A percentile compares a stretch with the other conserved stretches of the same genome.
Evolutionary conservation across 2,329 filamentous ascomycete genomes (phyloP).

Genomic region (Aspergillus chevalieri): DNA sequence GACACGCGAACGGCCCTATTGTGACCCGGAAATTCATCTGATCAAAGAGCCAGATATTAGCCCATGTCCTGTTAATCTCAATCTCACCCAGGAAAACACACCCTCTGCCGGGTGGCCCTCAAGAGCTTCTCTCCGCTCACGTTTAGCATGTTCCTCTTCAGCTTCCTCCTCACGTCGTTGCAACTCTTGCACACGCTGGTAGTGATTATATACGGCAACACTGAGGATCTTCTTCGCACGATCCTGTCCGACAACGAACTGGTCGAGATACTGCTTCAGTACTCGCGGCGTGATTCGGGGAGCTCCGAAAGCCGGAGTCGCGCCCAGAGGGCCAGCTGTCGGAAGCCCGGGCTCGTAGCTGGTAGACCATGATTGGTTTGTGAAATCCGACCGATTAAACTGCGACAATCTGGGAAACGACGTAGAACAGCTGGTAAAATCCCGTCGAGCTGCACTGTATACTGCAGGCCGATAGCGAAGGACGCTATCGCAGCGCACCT

Average conservation of each 20-base stretch:
- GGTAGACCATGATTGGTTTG: constrained; percentile 56
- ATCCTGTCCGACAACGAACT: constrained; percentile 94
- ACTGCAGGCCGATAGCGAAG: constrained; percentile 17
- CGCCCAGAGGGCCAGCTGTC: constrained; percentile 58
- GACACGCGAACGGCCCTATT: constrained; percentile 45
- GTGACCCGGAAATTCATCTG: constrained; percentile 59
- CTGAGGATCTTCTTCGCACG: constrained; percentile 87
- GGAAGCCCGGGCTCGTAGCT: constrained; percentile 58
- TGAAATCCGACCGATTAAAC: constrained; percentile 58
- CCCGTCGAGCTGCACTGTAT: constrained; percentile 11
- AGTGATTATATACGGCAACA: constrained; percentile 93
- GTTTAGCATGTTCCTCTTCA: constrained; percentile 65
- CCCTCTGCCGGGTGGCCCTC: constrained; percentile 74
- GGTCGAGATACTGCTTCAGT: constrained; percentile 85
- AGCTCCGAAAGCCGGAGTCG: constrained; percentile 52
- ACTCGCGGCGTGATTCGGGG: constrained; percentile 56
- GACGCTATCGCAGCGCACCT: constrained; percentile 14
- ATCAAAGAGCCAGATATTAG: constrained; percentile 1
- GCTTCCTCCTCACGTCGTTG: constrained; percentile 73
- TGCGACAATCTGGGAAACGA: constrained; percentile 41
- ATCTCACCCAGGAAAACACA: constrained; percentile 26
- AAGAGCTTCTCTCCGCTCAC: constrained; percentile 62
- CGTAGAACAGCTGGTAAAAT: constrained; percentile 24
- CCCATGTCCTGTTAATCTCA: not conserved
- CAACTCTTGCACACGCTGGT: constrained; percentile 74